These are phyloP conservation scores for Trichosporon sp. DNA, from an alignment of 1,284 basidiomycete genomes.

Conservation along the genomic window DNA sequence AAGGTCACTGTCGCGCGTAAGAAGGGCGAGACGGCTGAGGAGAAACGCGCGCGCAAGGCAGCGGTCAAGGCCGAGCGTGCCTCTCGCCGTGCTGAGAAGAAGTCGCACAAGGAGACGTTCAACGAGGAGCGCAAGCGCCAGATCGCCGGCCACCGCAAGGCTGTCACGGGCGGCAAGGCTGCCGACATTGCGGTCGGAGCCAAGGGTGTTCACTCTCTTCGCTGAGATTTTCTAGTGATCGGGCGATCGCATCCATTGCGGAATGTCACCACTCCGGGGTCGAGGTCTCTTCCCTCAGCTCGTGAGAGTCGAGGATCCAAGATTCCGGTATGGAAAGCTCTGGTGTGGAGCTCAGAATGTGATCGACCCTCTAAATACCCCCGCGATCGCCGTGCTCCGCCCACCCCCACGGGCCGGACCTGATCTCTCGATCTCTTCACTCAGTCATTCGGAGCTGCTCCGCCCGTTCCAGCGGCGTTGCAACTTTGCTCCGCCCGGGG, in stretches of 20 bases:
- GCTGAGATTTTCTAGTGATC: slow-evolving; percentile 15
- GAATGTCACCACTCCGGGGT: not conserved
- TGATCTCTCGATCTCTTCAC: too few species aligned
- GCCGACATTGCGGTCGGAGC: slow-evolving; percentile 36
- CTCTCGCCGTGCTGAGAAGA: slow-evolving; percentile 71
- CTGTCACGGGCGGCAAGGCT: slow-evolving; percentile 43
- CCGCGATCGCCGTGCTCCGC: not conserved
- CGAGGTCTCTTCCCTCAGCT: too few species aligned
- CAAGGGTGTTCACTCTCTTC: slow-evolving; percentile 35
- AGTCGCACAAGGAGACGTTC: slow-evolving; percentile 69
- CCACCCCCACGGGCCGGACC: not conserved
- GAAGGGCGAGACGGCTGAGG: slow-evolving; percentile 75
- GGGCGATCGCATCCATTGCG: not conserved
- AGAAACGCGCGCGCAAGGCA: slow-evolving; percentile 81
- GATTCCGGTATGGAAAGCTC: not conserved
- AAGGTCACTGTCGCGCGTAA: slow-evolving; percentile 57
- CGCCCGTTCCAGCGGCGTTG: not conserved
- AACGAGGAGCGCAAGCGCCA: slow-evolving; percentile 67
- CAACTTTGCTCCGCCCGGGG: not conserved
- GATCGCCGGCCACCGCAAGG: slow-evolving; percentile 51
- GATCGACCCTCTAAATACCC: not conserved
- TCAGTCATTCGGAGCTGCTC: not conserved
- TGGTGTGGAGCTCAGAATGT: not conserved
- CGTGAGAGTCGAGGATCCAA: not conserved
- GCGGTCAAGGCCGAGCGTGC: slow-evolving; percentile 77